These are phyloP conservation scores for Populus pruinosa DNA, from an alignment of 345 rosid genomes.

Conservation along the genomic window DNA sequence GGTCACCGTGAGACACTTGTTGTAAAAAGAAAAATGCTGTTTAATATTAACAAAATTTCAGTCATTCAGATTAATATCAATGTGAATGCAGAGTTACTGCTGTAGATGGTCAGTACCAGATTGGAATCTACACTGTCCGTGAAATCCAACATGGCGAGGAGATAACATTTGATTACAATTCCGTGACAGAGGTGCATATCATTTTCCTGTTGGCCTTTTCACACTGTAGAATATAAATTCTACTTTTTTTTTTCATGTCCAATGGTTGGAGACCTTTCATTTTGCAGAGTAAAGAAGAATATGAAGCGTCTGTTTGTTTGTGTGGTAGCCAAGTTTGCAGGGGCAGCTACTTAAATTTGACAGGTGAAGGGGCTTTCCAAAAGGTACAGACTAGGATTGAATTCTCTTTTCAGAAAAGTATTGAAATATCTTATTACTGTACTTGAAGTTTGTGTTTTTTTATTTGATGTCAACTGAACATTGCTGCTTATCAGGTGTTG, in stretches of 20 bases:
- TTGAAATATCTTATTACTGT: neutral
- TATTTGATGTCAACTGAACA: constrained; percentile 9
- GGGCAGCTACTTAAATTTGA: constrained; percentile 97
- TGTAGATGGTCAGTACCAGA: constrained; percentile 95
- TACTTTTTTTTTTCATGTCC: constrained; percentile 1
- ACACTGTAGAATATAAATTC: neutral
- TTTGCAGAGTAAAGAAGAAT: constrained; percentile 96
- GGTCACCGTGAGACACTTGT: neutral
- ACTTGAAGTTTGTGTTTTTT: neutral
- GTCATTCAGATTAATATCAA: neutral
- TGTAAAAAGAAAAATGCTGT: neutral
- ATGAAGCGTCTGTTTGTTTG: constrained; percentile 98
- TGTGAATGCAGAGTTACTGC: constrained; percentile 81
- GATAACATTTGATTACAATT: constrained; percentile 96
- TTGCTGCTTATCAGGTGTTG: constrained; percentile 56
- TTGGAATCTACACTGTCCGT: constrained; percentile 85
- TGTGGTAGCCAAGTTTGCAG: constrained; percentile 99
- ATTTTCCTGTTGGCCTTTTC: constrained; percentile 10
- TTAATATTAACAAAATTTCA: neutral
- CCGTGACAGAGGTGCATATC: constrained; percentile 88
- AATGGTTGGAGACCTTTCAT: constrained; percentile 23
- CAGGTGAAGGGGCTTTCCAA: constrained; percentile 97
- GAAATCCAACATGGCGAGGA: constrained; percentile 87
- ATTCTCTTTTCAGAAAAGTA: neutral
- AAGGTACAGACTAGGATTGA: constrained; percentile 47